phyloP scores from a whole-genome alignment of 345 rosid genomes.

The Gossypium ekmanianum region DNA sequence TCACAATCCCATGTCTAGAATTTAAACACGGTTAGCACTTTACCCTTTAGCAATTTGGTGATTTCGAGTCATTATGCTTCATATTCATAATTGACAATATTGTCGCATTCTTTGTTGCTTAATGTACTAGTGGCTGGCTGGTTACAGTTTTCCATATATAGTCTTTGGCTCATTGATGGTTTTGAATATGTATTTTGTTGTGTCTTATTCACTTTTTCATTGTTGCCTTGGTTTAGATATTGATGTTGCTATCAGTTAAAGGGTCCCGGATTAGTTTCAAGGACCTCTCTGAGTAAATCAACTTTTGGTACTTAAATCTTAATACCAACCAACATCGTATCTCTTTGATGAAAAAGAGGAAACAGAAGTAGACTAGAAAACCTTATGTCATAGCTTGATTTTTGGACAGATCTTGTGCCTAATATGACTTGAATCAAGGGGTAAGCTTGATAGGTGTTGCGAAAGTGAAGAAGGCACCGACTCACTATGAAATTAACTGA shows the following conservation, averaged over 20 bases:
- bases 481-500: not conserved
- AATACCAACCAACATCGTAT: not conserved
- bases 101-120: slow-evolving; percentile 1
- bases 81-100: not conserved
- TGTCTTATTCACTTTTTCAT: not conserved
- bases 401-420: not conserved
- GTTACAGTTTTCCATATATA: not conserved
- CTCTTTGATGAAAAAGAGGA: not conserved
- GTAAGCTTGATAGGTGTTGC: not conserved
- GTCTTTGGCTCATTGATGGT: not conserved
- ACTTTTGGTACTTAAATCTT: not conserved
- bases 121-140: not conserved
- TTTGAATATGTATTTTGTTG: not conserved
- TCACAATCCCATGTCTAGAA: not conserved
- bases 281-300: not conserved
- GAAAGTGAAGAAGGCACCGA: not conserved
- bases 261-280: not conserved
- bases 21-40: not conserved
- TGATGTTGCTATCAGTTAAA: not conserved
- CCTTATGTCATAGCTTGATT: not conserved
- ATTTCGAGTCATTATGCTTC: not conserved
- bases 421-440: not conserved
- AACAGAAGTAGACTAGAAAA: not conserved
- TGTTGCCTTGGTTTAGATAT: not conserved
- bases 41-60: not conserved